Conservation (phyloP, 257 asterid species). For the Nicotiana tabacum region DNA sequence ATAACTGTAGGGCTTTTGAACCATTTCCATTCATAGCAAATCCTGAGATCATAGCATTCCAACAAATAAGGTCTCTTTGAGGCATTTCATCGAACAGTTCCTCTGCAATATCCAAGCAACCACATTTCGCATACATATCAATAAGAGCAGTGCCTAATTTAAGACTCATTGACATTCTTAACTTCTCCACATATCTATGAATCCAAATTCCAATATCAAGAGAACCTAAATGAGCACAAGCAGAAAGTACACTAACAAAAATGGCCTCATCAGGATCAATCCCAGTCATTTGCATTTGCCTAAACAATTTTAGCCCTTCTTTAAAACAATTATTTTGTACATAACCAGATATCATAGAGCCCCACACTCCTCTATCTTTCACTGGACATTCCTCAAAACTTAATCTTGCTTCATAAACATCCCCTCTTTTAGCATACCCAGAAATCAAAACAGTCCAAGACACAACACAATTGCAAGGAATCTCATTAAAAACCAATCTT, state of each 20-base stretch:
- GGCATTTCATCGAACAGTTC: constrained; percentile 54
- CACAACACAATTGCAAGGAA: constrained; percentile 42
- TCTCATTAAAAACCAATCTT: constrained; percentile 47
- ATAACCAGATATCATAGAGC: constrained; percentile 71
- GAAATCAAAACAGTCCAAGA: constrained; percentile 68
- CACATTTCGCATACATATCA: constrained; percentile 69
- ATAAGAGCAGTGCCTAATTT: constrained; percentile 54
- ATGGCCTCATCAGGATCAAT: constrained; percentile 57
- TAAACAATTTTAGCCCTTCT: constrained; percentile 59
- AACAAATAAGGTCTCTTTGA: constrained; percentile 51
- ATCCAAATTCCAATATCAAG: constrained; percentile 67
- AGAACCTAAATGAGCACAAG: constrained; percentile 67
- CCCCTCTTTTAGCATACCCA: constrained; percentile 55
- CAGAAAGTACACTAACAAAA: constrained; percentile 48
- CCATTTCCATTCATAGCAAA: constrained; percentile 65
- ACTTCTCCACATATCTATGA: constrained; percentile 40
- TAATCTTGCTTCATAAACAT: constrained; percentile 49
- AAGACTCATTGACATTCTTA: constrained; percentile 22
- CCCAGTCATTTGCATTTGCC: constrained; percentile 60
- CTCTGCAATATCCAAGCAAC: constrained; percentile 48
- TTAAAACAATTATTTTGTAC: constrained; percentile 71
- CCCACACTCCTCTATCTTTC: constrained; percentile 71
- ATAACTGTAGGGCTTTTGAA: constrained; percentile 37
- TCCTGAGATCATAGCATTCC: constrained; percentile 70
- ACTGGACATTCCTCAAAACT: constrained; percentile 52